Percentiles rank a stretch among this genome's conserved stretches.
Evolutionary conservation across 1,284 basidiomycete genomes (phyloP).

Genomic region (Trametes polyzona): DNA sequence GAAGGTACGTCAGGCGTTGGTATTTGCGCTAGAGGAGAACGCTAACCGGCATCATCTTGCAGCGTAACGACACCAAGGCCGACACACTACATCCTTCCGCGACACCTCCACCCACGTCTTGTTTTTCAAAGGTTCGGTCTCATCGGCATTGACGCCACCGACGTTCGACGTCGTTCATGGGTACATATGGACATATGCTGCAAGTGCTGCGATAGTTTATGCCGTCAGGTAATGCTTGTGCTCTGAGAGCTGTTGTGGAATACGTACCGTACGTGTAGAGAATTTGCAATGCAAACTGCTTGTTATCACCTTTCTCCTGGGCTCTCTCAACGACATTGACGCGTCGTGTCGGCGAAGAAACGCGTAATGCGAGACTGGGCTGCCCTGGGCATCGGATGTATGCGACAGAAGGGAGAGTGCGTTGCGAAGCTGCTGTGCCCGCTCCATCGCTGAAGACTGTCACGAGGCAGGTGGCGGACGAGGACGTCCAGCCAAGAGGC

Average conservation of each 20-base stretch:
- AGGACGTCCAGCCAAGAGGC: too few relatives aligned
- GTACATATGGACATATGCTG: constrained; percentile 7
- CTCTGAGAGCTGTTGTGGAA: constrained; percentile 7
- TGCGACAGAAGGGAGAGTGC: too few relatives aligned
- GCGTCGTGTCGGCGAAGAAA: too few relatives aligned
- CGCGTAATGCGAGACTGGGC: too few relatives aligned
- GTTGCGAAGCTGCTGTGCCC: too few relatives aligned
- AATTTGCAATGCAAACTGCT: constrained; percentile 5
- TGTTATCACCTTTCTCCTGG: not conserved
- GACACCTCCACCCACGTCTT: constrained; percentile 5
- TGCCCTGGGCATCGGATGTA: too few relatives aligned
- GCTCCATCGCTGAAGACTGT: too few relatives aligned
- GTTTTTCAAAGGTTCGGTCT: too few relatives aligned
- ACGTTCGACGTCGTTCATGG: not conserved
- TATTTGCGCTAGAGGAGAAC: too few relatives aligned
- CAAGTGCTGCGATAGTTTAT: constrained; percentile 20
- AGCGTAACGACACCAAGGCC: constrained; percentile 14
- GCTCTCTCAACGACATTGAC: too few relatives aligned
- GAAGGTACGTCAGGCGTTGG: constrained; percentile 18
- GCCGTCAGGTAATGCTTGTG: constrained; percentile 20
- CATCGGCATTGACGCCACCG: too few relatives aligned
- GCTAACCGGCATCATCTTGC: constrained; percentile 1
- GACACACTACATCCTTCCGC: constrained; percentile 6
- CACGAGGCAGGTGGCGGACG: too few relatives aligned
- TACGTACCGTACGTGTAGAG: constrained; percentile 24